phyloP scores from a whole-genome alignment of 108 stramenopile genomes.

The Cyclotella atomus region DNA sequence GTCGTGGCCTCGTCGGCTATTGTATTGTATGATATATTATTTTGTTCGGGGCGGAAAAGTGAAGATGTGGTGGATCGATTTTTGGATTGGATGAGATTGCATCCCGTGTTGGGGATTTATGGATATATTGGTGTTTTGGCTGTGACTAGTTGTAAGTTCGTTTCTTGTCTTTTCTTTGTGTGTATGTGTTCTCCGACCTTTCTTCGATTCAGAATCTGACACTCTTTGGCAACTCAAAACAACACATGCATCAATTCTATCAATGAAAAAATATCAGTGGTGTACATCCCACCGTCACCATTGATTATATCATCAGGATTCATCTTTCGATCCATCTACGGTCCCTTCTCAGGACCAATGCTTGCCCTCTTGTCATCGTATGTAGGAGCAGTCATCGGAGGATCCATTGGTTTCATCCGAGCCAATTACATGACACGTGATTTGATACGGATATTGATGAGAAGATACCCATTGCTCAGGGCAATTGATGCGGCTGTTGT shows the following conservation, averaged over 20 bases:
- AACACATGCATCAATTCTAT: no score
- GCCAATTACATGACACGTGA: constrained; percentile 46
- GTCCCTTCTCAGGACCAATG: constrained; percentile 10
- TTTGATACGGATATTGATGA: constrained; percentile 34
- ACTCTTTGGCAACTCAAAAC: no score
- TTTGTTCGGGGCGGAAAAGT: neutral
- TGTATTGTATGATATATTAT: constrained; percentile 29
- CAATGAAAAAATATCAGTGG: constrained; percentile 13
- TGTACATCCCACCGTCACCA: constrained; percentile 43
- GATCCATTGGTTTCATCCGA: constrained; percentile 30
- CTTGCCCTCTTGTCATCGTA: constrained; percentile 21
- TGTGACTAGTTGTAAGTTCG: constrained; percentile 12
- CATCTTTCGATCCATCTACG: constrained; percentile 31
- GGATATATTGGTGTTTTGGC: constrained; percentile 28
- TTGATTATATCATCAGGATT: constrained; percentile 41
- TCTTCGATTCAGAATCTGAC: no score
- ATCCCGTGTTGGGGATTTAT: constrained; percentile 10
- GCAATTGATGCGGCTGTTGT: constrained; percentile 44
- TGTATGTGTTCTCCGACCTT: no score
- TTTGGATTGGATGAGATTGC: constrained; percentile 17
- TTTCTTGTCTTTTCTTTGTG: neutral
- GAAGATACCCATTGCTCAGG: constrained; percentile 36
- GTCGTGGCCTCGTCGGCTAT: constrained; percentile 16
- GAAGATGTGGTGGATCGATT: constrained; percentile 8
- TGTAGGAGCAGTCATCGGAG: constrained; percentile 30